These are phyloP conservation scores for Aspergillus cavernicola DNA, from an alignment of 495 filamentous ascomycete genomes.

Conservation along the genomic window DNA sequence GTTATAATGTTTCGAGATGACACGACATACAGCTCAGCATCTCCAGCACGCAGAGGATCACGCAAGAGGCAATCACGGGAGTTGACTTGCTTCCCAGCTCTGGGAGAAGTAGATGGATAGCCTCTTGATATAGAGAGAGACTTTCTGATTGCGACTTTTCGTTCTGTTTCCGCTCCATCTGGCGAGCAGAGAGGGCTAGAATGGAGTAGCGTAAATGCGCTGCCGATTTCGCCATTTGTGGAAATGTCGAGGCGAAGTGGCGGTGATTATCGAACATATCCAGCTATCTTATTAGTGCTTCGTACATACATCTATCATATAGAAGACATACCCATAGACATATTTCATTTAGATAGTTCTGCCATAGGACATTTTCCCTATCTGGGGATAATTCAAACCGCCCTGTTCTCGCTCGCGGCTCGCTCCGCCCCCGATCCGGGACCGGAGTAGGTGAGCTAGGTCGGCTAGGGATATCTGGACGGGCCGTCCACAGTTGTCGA, in stretches of 20 bases:
- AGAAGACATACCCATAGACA: conserved; percentile 33
- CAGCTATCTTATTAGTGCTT: conserved; percentile 22
- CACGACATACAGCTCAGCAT: conserved; percentile 35
- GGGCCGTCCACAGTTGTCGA: conserved; percentile 32
- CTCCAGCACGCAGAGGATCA: conserved; percentile 40
- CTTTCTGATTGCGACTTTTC: conserved; percentile 36
- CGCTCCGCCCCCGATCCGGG: neutral
- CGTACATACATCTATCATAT: neutral
- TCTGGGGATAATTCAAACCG: conserved; percentile 26
- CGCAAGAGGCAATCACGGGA: conserved; percentile 37
- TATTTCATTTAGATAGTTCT: conserved; percentile 42
- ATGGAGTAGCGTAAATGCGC: conserved; percentile 40
- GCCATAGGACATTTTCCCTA: conserved; percentile 33
- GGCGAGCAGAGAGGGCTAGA: conserved; percentile 40
- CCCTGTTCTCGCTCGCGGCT: conserved; percentile 12
- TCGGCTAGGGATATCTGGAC: conserved; percentile 26
- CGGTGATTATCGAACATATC: conserved; percentile 47
- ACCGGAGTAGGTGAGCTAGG: conserved; percentile 18
- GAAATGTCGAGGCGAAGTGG: conserved; percentile 40
- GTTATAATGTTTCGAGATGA: neutral
- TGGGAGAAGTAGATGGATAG: conserved; percentile 37
- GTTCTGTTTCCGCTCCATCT: conserved; percentile 39
- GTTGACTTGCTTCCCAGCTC: conserved; percentile 36
- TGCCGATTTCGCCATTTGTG: conserved; percentile 35
- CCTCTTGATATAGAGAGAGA: conserved; percentile 41